Evolutionary conservation across 495 filamentous ascomycete genomes (phyloP), one percentile per base, ranked within the genome.

Genomic region (Polyplosphaeria fusca): DNA sequence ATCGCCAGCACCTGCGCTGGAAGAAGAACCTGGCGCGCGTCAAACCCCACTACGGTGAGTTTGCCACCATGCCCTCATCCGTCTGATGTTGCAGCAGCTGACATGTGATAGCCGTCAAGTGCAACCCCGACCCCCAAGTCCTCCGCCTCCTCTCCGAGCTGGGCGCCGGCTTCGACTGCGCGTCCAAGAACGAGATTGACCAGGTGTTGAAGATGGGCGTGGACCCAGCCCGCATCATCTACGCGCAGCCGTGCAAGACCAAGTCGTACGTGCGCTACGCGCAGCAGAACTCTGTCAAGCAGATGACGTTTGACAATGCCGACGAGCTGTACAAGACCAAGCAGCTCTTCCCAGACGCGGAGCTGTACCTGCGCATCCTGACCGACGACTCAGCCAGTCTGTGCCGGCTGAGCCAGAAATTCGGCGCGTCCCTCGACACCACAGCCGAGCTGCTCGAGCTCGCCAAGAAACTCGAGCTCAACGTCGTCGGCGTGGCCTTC

Each of bases 231-330:
- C 89, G 91, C 65, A 96, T 99, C 77, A 95, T 99, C 74, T 99
- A 96, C 68, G 94, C 93, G 44, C 94, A 99, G 71, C 93, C 93
- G 39, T 97, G 94, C 86, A 97, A 97, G 81, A 96, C 93, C 67
- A 95, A 94, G 73, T 96, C 91, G 35, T 96, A 96, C 73, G 77
- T 97, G 57, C 88, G 91, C 64, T 95, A 88, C 65, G 92, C 92
- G 47, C 81, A 85, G 52, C 79, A 83, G 68, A 71, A 86, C 51
- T 86, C 84, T 55, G 92, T 99, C 65, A 94, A 89, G 76, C 90
- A 95, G 77, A 97, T 99, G 91, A 97, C 93, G 11, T 96, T 97
- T 65, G 93, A 99, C 77, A 96, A 97, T 64, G 83, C 89, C 60
- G 93, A 97, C 67, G 94, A 99, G 76, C 82, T 99, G 28, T 89